Evolutionary conservation across 441 rosid genomes (phyloP).

Genomic region (Cnidoscolus chayamansa): DNA sequence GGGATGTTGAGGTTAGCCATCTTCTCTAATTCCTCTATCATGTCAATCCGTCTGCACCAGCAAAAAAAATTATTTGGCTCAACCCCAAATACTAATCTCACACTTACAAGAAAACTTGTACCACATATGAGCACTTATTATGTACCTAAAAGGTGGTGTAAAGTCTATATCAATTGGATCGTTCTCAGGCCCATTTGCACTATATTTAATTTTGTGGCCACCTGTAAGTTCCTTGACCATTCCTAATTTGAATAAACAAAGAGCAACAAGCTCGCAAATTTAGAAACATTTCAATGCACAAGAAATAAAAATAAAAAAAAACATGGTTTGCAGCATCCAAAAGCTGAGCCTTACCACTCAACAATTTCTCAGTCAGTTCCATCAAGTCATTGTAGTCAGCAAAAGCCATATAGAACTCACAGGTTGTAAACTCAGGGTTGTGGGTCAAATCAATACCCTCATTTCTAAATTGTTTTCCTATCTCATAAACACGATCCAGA

Average conservation of each 20-base stretch:
- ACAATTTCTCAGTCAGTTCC: slow-evolving; percentile 68
- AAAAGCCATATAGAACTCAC: slow-evolving; percentile 92
- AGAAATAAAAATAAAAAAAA: not conserved
- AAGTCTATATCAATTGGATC: slow-evolving; percentile 87
- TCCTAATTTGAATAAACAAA: slow-evolving; percentile 37
- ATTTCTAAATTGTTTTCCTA: slow-evolving; percentile 86
- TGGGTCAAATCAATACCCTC: slow-evolving; percentile 94
- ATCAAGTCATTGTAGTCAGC: slow-evolving; percentile 87
- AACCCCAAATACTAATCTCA: not conserved
- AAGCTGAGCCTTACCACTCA: slow-evolving; percentile 57
- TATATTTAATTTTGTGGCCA: slow-evolving; percentile 73
- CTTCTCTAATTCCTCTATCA: slow-evolving; percentile 76
- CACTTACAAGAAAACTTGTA: not conserved
- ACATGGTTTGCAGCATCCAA: not conserved
- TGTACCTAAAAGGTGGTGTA: slow-evolving; percentile 82
- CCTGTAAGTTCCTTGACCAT: slow-evolving; percentile 85
- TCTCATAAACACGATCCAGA: slow-evolving; percentile 75
- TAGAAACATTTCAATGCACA: not conserved
- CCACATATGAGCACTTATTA: not conserved
- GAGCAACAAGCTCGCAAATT: not conserved
- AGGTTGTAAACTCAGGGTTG: slow-evolving; percentile 91
- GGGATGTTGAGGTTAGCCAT: slow-evolving; percentile 71
- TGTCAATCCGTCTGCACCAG: slow-evolving; percentile 65
- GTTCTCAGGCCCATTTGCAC: slow-evolving; percentile 65
- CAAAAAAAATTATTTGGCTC: slow-evolving; percentile 10